Evolutionary conservation across 2,329 filamentous ascomycete species (phyloP).

Genomic region (Blastomyces gilchristii): DNA sequence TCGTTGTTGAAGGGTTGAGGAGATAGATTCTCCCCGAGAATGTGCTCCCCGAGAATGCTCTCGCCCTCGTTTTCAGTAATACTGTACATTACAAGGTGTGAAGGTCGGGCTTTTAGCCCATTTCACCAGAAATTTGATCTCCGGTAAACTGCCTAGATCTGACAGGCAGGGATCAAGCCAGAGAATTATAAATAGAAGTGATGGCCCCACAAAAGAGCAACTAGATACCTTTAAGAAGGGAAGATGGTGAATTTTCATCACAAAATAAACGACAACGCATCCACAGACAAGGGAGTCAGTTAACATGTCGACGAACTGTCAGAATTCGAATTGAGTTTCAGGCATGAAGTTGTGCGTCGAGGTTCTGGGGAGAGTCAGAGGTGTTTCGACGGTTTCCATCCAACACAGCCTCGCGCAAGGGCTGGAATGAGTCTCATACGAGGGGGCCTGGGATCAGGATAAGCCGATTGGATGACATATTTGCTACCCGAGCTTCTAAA

Average conservation of each 20-base stretch:
- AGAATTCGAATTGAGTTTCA: background rate
- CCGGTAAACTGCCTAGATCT: background rate
- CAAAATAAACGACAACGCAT: background rate
- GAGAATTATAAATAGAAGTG: background rate
- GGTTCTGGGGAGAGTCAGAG: background rate
- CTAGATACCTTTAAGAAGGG: background rate
- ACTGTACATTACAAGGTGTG: background rate
- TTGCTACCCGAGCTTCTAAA: background rate
- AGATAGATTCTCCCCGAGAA: background rate
- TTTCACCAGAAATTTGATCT: background rate
- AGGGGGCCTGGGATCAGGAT: background rate
- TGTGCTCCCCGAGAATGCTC: background rate
- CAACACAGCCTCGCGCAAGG: constrained; percentile 4
- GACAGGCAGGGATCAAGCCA: background rate
- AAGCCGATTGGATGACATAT: background rate
- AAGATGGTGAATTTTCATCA: background rate
- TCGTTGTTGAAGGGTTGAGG: background rate
- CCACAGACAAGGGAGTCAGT: background rate
- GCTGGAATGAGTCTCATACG: background rate
- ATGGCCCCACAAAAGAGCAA: background rate
- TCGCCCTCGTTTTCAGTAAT: background rate
- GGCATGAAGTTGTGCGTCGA: background rate
- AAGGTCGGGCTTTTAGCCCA: background rate
- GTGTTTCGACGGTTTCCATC: background rate
- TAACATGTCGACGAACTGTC: background rate